Evolutionary conservation across 768 basidiomycete genomes (phyloP), one percentile per base, ranked within the genome.

Genomic region (Favolaschia claudopus): DNA sequence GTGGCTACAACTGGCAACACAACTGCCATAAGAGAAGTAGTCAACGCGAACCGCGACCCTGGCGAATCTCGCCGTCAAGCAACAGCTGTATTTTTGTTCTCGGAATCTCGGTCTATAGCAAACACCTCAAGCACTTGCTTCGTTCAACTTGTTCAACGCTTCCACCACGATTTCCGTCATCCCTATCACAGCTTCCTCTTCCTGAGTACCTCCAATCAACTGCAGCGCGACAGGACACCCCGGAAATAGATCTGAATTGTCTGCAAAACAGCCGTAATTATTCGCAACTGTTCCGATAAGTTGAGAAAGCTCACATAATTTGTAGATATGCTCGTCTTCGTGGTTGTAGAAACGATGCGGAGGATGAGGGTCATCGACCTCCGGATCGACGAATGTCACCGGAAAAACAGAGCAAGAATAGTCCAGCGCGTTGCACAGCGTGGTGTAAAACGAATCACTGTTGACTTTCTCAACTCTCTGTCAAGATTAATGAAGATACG

Each of bases 161-260:
- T 72, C 74, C 24, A 84, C 87, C 10, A 88, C 83, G 37, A 91
- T 81, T 63, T 87, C 85, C 1, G 85, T 83, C 86, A 91, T 86
- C 2, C 79, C 76, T 52, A 91, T 79, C 0, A 90, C 85, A 0
- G 85, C 89, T 69, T 92, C 91, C 61, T 91, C 90, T 65, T 92
- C 90, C 50, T 86, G 75, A 2, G 85, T 84, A 39, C 84, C 77
- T 2, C 89, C 89, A 27, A 90, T 81, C 7, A 91, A 69, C 70
- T 92, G 91, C 27, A 92, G 67, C 12, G 81, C 79, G 2, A 91
- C 78, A 6, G 91, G 89, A 77, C 85, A 70, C 72, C 82, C 70
- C 49, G 72, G 69, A 76, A 89, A 59, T 13, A 79, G 67, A 31
- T 83, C 77, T 0, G 88, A 86, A 37, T 86, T 73, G 67, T 89